Conservation (phyloP, 495 filamentous ascomycete genomes). For the Penicillium odoratum region DNA sequence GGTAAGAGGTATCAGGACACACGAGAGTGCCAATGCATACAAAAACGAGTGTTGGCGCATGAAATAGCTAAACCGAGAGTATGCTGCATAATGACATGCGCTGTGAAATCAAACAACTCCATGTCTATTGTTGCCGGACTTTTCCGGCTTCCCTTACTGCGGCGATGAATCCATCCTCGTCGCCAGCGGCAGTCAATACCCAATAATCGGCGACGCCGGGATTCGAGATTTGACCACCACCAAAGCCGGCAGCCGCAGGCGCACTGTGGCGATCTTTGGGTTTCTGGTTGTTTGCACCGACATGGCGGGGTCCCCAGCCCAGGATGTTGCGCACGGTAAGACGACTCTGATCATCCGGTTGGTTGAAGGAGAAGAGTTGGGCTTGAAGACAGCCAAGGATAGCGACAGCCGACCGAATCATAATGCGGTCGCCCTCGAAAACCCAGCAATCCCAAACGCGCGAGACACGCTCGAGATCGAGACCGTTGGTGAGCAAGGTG, state of each 20-base stretch:
- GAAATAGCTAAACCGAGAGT: not conserved
- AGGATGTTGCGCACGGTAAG: slow-evolving; percentile 44
- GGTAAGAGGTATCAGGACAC: not conserved
- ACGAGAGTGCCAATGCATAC: not conserved
- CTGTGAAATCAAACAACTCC: not conserved
- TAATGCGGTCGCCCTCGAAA: slow-evolving; percentile 83
- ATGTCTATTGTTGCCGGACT: slow-evolving; percentile 37
- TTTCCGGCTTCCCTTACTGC: slow-evolving; percentile 70
- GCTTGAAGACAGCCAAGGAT: slow-evolving; percentile 62
- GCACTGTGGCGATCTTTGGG: slow-evolving; percentile 45
- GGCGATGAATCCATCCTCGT: slow-evolving; percentile 69
- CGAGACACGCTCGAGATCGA: slow-evolving; percentile 71
- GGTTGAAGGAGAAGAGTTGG: slow-evolving; percentile 56
- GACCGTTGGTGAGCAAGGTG: slow-evolving; percentile 55
- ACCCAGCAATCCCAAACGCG: slow-evolving; percentile 93
- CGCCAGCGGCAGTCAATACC: slow-evolving; percentile 46
- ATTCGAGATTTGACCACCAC: slow-evolving; percentile 40
- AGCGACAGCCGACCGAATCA: slow-evolving; percentile 78
- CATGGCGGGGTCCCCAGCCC: slow-evolving; percentile 50
- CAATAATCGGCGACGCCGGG: slow-evolving; percentile 45
- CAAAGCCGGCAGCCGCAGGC: slow-evolving; percentile 40
- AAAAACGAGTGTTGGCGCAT: not conserved
- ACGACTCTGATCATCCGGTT: slow-evolving; percentile 45
- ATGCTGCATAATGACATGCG: not conserved
- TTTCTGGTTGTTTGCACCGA: slow-evolving; percentile 32